Base-by-base conservation (phyloP, 2,329 filamentous ascomycete genomes). In the Fusarium sororula region DNA sequence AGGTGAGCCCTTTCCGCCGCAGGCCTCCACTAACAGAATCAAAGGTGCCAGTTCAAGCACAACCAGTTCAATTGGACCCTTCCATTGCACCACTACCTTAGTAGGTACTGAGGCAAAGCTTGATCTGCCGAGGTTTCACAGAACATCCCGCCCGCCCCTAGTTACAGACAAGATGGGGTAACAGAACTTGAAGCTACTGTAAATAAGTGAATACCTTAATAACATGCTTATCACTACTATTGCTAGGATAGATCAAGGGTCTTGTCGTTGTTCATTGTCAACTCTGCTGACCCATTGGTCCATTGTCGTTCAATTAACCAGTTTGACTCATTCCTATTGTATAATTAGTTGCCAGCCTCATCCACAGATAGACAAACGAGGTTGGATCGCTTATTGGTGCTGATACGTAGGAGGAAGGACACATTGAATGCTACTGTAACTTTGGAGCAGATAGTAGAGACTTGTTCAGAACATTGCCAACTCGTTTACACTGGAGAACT, bases 221-320 rank as follows among this genome's bases (percentile, higher is more conserved):
- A 37, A 42, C 67, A 67, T 67, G 65, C 65, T 67, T 67, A 67
- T 53, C 47, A 61, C 39, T 66, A 61, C 39, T 66, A 66, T 66
- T 44, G 24, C 30, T 22, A 28, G 56, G 48, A 18, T 28, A 56
- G 22, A 35, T 41, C 47, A 60, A 28, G 38, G 48, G 26, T 56
- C 18, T 35, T 42, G 22, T 42, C 30, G 14, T 56, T 35, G n/a
- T 60, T 50, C 37, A 30, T 22, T 35, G 28, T 51, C 32, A 51
- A 48, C 32, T 51, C 32, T 38, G 24, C 26, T 59, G 24, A 38
- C 20, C 42, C 20, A 59, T 50, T 38, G 32, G 56, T 30, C 45
- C 32, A 38, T 37, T 28, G 24, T n/a, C 18, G 15, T 47, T 47
- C 30, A n/a, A 41, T n/a, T 26, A n/a, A 20, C 53, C 53, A 44